Conservation (phyloP, 768 basidiomycete genomes). For the Suillus americanus region DNA sequence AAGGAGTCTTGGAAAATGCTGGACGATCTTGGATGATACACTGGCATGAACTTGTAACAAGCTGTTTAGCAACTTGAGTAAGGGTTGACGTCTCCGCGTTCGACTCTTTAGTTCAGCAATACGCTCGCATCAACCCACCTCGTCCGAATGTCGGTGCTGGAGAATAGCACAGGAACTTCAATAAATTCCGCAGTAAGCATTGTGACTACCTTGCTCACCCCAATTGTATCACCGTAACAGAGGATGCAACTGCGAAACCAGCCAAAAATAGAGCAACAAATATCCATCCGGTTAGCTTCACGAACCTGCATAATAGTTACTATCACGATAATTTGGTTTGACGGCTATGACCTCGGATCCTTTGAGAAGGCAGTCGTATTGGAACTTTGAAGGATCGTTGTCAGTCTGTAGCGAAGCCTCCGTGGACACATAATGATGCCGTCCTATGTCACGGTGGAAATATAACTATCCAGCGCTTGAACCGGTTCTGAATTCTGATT, state of each 20-base stretch:
- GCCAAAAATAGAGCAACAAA: too few species aligned
- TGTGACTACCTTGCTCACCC: not conserved
- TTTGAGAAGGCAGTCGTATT: not conserved
- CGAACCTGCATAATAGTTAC: not conserved
- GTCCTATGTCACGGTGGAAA: not conserved
- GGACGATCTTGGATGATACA: too few species aligned
- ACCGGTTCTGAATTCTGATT: not conserved
- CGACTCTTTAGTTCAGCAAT: too few species aligned
- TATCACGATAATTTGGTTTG: too few species aligned
- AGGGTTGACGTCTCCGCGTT: too few species aligned
- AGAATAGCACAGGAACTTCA: too few species aligned
- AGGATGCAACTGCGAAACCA: not conserved
- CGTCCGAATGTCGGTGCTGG: too few species aligned
- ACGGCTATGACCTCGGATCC: not conserved
- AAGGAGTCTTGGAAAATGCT: too few species aligned
- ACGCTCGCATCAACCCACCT: too few species aligned
- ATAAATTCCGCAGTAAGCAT: too few species aligned
- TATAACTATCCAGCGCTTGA: not conserved
- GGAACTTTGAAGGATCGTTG: not conserved
- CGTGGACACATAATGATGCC: not conserved
- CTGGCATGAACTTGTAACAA: too few species aligned
- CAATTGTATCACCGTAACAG: not conserved
- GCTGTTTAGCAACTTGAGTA: too few species aligned
- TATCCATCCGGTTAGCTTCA: not conserved
- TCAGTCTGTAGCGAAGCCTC: not conserved